Percentiles rank a stretch among this genome's conserved stretches.
Conservation (phyloP, 164 flowering plant species). For the Chimonanthus salicifolius region DNA sequence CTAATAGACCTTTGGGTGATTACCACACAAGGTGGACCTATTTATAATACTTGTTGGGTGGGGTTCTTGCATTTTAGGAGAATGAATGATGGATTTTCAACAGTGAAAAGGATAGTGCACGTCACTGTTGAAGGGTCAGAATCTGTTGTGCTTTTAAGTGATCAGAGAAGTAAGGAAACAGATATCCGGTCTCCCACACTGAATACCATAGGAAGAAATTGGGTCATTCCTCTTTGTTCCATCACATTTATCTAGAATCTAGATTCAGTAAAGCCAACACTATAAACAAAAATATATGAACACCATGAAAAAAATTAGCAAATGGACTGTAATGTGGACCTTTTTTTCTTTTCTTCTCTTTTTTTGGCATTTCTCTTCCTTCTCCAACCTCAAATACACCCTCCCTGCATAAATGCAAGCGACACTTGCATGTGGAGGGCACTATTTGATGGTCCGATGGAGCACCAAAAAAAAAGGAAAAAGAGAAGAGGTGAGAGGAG, state of each 20-base stretch:
- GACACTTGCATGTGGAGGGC: too few relatives aligned
- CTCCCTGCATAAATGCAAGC: too few relatives aligned
- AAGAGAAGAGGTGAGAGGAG: too few relatives aligned
- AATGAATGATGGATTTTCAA: constrained; percentile 6
- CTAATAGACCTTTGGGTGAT: constrained; percentile 8
- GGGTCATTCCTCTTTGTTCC: background rate
- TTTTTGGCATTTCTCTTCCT: too few relatives aligned
- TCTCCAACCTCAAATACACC: too few relatives aligned
- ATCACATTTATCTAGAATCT: background rate
- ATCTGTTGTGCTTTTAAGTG: constrained; percentile 1
- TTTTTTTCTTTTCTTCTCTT: too few relatives aligned
- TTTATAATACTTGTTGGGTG: constrained; percentile 3
- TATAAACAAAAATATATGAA: background rate
- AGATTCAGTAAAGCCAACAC: background rate
- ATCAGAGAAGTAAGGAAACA: constrained; percentile 1
- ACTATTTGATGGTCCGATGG: too few relatives aligned
- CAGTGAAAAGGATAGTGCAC: constrained; percentile 14
- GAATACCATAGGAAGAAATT: background rate
- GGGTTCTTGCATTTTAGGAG: background rate
- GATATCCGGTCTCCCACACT: background rate
- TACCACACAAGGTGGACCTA: constrained; percentile 1
- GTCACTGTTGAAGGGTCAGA: constrained; percentile 15
- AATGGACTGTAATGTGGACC: background rate
- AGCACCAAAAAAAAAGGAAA: too few relatives aligned
- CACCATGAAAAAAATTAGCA: background rate